Percentiles rank a stretch among this genome's conserved stretches.
Evolutionary conservation across 257 asterid genomes (phyloP).

Genomic region (Solanum medicagineum): DNA sequence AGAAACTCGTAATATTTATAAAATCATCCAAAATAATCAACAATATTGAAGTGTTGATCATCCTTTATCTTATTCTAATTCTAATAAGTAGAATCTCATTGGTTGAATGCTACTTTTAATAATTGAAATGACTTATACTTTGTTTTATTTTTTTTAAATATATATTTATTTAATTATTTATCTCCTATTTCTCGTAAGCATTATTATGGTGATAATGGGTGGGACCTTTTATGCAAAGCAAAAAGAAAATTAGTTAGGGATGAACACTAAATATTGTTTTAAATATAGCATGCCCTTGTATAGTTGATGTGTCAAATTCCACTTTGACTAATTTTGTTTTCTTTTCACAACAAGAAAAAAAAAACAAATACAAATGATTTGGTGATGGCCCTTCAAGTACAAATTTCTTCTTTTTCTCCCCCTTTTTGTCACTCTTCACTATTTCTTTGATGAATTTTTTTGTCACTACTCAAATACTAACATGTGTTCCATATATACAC

Average conservation of each 20-base stretch:
- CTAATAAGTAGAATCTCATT: neutral
- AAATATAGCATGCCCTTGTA: constrained; percentile 29
- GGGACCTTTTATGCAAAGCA: constrained; percentile 13
- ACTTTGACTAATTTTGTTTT: neutral
- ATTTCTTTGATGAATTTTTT: neutral
- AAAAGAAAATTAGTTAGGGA: neutral
- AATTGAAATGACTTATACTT: neutral
- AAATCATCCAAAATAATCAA: too few species aligned
- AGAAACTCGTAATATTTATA: too few species aligned
- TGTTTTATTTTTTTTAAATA: neutral
- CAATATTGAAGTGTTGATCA: neutral
- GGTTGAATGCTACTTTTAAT: neutral
- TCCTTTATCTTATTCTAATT: neutral
- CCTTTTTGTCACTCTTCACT: too few species aligned
- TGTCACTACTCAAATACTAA: neutral
- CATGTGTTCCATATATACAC: too few species aligned
- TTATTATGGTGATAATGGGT: constrained; percentile 7
- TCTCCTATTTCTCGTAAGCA: neutral
- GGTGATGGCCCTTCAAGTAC: constrained; percentile 13
- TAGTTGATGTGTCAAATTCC: constrained; percentile 20
- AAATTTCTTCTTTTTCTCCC: neutral
- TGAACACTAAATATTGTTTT: neutral
- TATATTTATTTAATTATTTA: neutral
- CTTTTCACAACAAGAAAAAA: neutral
- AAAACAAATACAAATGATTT: constrained; percentile 18